These are phyloP conservation scores for Corchorus capsularis DNA, from an alignment of 345 rosid genomes.

Conservation along the genomic window DNA sequence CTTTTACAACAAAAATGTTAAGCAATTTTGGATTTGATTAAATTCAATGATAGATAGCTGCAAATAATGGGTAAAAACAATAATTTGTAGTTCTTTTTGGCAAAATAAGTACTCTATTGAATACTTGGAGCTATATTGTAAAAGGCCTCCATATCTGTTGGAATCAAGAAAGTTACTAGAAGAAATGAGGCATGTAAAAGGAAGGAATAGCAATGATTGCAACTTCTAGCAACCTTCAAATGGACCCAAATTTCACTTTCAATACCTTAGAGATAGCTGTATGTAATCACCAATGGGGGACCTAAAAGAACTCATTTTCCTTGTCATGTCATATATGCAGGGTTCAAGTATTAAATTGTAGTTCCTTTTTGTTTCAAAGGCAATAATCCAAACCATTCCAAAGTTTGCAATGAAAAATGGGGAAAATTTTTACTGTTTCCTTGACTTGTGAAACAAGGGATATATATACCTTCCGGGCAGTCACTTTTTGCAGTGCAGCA, in stretches of 20 bases:
- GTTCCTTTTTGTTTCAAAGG: background rate
- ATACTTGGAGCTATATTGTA: background rate
- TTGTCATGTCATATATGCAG: background rate
- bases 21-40: slow-evolving; percentile 13
- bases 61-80: no score
- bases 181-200: background rate
- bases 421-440: background rate
- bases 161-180: background rate
- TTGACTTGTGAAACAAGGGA: background rate
- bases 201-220: background rate
- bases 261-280: background rate
- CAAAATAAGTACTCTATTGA: background rate
- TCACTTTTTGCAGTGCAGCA: no score
- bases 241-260: background rate
- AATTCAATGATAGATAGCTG: background rate
- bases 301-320: background rate
- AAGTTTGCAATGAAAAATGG: background rate
- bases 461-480: no score
- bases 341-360: background rate
- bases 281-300: background rate
- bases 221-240: background rate
- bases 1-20: no score
- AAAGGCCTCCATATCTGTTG: background rate
- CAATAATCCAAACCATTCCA: background rate
- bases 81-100: no score